Conservation (phyloP, 768 basidiomycete species). For the Termitomyces sp. region DNA sequence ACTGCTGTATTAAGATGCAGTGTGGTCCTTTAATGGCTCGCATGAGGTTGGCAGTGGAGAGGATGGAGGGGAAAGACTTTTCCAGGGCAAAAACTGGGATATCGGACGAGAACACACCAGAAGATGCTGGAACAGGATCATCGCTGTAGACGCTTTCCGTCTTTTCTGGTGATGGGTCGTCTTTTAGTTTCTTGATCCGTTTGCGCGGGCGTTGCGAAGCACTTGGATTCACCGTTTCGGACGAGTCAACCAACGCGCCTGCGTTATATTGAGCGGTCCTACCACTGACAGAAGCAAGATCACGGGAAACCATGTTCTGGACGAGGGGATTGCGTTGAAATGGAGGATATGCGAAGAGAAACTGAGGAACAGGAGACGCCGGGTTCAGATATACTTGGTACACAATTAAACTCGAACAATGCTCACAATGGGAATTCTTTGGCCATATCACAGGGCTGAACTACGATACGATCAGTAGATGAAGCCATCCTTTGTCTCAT, state of each 20-base stretch:
- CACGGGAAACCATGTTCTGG: background rate
- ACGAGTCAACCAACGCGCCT: background rate
- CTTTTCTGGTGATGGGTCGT: conserved; percentile 10
- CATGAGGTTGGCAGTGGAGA: conserved; percentile 23
- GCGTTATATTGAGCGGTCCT: background rate
- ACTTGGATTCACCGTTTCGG: background rate
- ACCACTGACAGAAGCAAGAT: conserved; percentile 11
- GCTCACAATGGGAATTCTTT: background rate
- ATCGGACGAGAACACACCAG: conserved; percentile 9
- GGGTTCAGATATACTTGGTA: background rate
- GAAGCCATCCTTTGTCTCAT: background rate
- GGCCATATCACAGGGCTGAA: background rate
- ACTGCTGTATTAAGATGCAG: background rate
- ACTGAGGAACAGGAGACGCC: background rate
- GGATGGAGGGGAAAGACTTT: conserved; percentile 30
- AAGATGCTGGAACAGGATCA: conserved; percentile 20
- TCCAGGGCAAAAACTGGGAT: conserved; percentile 24
- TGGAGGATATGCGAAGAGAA: background rate
- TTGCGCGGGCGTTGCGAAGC: conserved; percentile 2
- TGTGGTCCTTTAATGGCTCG: conserved; percentile 15
- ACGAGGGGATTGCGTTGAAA: background rate
- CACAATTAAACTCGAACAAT: background rate
- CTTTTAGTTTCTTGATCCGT: conserved; percentile 6
- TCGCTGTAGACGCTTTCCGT: conserved; percentile 21
- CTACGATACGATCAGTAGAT: background rate